Percentiles rank a stretch among this genome's conserved stretches.
phyloP scores from a whole-genome alignment of 176 grass and related monocot genomes.

The Poa pratensis region DNA sequence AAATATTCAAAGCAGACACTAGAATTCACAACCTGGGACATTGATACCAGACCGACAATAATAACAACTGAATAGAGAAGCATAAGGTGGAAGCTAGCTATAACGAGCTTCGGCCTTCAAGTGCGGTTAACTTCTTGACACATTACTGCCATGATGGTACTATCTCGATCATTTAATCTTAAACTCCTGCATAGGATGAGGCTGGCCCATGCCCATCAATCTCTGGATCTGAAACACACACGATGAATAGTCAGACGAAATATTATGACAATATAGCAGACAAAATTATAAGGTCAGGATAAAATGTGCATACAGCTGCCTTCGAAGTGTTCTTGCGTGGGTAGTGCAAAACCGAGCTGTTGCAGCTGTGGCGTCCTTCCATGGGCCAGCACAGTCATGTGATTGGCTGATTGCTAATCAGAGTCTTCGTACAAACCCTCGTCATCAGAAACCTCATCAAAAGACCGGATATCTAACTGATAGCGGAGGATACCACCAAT shows the following conservation, averaged over 20 bases:
- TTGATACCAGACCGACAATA: neutral
- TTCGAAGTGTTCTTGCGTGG: constrained; percentile 28
- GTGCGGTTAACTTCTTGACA: constrained; percentile 26
- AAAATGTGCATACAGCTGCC: constrained; percentile 38
- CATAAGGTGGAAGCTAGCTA: neutral
- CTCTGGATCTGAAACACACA: constrained; percentile 38
- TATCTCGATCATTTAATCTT: neutral
- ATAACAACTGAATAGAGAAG: constrained; percentile 19
- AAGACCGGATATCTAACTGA: constrained; percentile 58
- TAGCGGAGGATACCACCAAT: constrained; percentile 62
- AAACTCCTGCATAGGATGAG: constrained; percentile 26
- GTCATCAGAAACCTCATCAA: constrained; percentile 53
- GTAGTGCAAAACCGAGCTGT: constrained; percentile 31
- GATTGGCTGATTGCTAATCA: constrained; percentile 57
- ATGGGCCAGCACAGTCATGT: constrained; percentile 53
- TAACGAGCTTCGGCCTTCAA: constrained; percentile 35
- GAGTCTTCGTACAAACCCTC: constrained; percentile 56
- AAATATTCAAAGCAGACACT: neutral
- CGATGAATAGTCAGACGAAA: neutral
- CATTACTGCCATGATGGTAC: constrained; percentile 18
- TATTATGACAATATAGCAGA: neutral
- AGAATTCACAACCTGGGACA: neutral
- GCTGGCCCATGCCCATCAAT: constrained; percentile 48
- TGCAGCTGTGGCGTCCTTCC: constrained; percentile 48
- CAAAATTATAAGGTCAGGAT: neutral